Evolutionary conservation across 352 stramenopile species (phyloP), one percentile per base, ranked within the genome.

Genomic region (Phytopythium helicoides): DNA sequence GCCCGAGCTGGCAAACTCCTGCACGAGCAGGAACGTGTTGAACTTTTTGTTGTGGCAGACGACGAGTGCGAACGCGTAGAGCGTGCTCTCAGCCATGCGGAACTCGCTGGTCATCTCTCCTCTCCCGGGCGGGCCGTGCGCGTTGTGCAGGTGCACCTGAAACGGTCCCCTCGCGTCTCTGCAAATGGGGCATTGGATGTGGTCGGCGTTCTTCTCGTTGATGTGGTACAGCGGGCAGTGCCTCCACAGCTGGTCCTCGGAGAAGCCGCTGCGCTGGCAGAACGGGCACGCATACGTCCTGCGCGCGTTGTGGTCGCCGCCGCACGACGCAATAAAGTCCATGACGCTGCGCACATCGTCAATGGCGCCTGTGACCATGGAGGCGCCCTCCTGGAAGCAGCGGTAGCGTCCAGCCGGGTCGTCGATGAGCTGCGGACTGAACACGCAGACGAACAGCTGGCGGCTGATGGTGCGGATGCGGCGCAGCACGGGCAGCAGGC

Each of bases 1-100:
- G n/a, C 85, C 85, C 19, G 78, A 92, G 55, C 89, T 92, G 18
- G 81, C 85, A 65, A 92, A 92, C 54, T 94, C 85, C 54, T 94
- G 85, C 26, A 94, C 85, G 15, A 94, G 70, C 54, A 94, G 63
- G 54, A 91, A 94, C 47, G 69, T 75, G 44, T 94, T 91, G 60
- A 74, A 84, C 50, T 90, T 85, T 55, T 75, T 85, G 65, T 92
- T 89, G 63, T 87, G 73, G 54, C 78, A 90, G 38, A 94, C 85
- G 26, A 94, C 85, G 18, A 94, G 71, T 19, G 85, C 85, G 48
- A 94, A 94, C 39, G 81, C 84, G 60, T 92, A 94, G 21, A 94
- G 64, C 28, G 67, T 71, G 35, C 64, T 83, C 16, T 92, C 84
- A 26, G 64, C 65, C 73, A 88, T 89, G 46, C 69, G 60, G 59